A percentile compares a stretch with the other conserved stretches of the same genome.
phyloP scores from a whole-genome alignment of 2,329 filamentous ascomycete species.

The Colletotrichum sp. region DNA sequence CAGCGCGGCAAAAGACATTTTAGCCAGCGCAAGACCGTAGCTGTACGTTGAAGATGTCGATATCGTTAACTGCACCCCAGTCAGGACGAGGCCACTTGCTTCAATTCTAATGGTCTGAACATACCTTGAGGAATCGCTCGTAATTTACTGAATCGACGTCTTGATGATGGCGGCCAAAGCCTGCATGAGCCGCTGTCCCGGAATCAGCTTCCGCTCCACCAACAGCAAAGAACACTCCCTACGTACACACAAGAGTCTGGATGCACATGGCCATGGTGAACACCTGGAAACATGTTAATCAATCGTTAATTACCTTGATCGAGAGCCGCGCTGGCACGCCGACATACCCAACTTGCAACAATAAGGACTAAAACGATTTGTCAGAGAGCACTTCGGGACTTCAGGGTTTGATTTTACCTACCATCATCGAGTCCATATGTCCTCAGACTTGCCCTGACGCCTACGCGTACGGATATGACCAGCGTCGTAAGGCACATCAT shows the following conservation, averaged over 20 bases:
- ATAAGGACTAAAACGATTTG: not conserved
- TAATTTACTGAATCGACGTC: not conserved
- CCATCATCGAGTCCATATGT: slow-evolving; percentile 1
- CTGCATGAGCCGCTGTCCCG: not conserved
- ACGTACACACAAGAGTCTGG: not conserved
- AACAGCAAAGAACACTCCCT: not conserved
- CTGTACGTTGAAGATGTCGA: slow-evolving; percentile 32
- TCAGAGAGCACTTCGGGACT: not conserved
- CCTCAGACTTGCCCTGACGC: not conserved
- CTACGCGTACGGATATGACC: not conserved
- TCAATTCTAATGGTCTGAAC: rapidly evolving
- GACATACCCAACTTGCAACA: not conserved
- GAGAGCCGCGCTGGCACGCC: not conserved
- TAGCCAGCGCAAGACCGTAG: slow-evolving; percentile 30
- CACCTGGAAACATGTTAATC: not conserved
- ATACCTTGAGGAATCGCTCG: not conserved
- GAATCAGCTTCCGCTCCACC: not conserved
- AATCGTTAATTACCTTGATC: not conserved
- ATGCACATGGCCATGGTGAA: not conserved
- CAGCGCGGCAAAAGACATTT: slow-evolving; percentile 35
- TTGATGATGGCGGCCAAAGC: not conserved
- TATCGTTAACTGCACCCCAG: slow-evolving; percentile 1
- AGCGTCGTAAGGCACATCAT: slow-evolving; percentile 15
- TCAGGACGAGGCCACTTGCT: not conserved
- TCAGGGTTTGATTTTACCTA: not conserved